phyloP scores from a whole-genome alignment of 345 rosid genomes.

The Kernera saxatilis region DNA sequence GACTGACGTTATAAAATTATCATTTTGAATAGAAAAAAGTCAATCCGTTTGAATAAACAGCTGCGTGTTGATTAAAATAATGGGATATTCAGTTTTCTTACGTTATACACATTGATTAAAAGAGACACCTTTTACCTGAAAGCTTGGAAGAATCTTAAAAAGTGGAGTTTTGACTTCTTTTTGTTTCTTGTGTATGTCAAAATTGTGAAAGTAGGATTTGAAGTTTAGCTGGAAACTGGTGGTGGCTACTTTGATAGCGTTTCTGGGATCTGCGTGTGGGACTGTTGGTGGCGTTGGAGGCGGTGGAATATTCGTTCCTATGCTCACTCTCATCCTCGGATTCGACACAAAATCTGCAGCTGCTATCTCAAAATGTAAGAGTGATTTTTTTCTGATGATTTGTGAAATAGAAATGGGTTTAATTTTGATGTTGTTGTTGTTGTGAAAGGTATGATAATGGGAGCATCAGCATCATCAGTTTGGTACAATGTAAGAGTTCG shows the following conservation, averaged over 20 bases:
- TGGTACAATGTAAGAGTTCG: conserved; percentile 86
- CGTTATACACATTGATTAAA: neutral
- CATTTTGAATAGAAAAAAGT: neutral
- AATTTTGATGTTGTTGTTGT: neutral
- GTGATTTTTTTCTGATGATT: neutral
- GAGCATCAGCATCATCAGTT: conserved; percentile 86
- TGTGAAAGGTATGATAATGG: conserved; percentile 94
- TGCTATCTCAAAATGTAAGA: conserved; percentile 85
- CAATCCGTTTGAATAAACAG: neutral
- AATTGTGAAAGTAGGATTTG: conserved; percentile 43
- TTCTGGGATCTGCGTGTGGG: conserved; percentile 89
- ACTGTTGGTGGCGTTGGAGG: conserved; percentile 98
- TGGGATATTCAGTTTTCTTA: neutral
- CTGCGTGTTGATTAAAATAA: neutral
- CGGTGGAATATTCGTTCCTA: conserved; percentile 95
- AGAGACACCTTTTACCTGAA: neutral
- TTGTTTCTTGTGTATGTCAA: neutral
- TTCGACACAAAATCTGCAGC: conserved; percentile 96
- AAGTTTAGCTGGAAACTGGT: conserved; percentile 62
- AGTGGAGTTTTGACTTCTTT: neutral
- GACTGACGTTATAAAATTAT: neutral
- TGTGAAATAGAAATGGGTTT: neutral
- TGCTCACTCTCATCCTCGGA: conserved; percentile 87
- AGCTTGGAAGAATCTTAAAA: neutral
- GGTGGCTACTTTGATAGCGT: conserved; percentile 71